Conservation (phyloP, 371 early-diverging fungal genomes). For the Syncephalis plumigaleata region DNA sequence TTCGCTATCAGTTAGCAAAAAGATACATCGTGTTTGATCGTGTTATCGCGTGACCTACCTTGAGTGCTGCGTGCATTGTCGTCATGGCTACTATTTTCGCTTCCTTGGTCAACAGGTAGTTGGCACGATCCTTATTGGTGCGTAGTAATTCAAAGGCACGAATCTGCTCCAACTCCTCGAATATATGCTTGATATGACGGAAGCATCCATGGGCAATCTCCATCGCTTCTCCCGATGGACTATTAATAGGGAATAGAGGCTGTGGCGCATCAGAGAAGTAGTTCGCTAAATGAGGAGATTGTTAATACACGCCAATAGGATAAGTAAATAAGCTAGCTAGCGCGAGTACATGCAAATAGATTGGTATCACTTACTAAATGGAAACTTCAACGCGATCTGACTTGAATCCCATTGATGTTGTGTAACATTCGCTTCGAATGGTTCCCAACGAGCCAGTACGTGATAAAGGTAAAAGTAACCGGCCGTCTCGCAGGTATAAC, state of each 20-base stretch:
- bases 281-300: background rate
- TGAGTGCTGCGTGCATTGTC: slow-evolving; percentile 85
- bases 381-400: slow-evolving; percentile 34
- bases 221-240: slow-evolving; percentile 21
- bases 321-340: too few species aligned
- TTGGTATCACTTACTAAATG: slow-evolving; percentile 18
- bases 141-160: slow-evolving; percentile 86
- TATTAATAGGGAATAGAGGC: slow-evolving; percentile 41
- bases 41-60: slow-evolving; percentile 13
- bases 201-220: slow-evolving; percentile 61
- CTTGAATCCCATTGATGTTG: slow-evolving; percentile 2
- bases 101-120: slow-evolving; percentile 84
- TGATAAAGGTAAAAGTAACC: slow-evolving; percentile 69
- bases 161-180: slow-evolving; percentile 53
- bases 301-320: too few species aligned
- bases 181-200: slow-evolving; percentile 52
- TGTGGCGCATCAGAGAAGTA: slow-evolving; percentile 62
- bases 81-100: slow-evolving; percentile 94
- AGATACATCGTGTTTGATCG: background rate
- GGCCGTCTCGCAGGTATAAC: slow-evolving; percentile 85
- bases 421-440: slow-evolving; percentile 18
- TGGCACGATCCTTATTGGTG: slow-evolving; percentile 57
- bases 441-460: slow-evolving; percentile 56
- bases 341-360: too few species aligned
- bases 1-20: background rate